Conservation (phyloP, 108 stramenopile species). For the Skeletonema potamos region DNA sequence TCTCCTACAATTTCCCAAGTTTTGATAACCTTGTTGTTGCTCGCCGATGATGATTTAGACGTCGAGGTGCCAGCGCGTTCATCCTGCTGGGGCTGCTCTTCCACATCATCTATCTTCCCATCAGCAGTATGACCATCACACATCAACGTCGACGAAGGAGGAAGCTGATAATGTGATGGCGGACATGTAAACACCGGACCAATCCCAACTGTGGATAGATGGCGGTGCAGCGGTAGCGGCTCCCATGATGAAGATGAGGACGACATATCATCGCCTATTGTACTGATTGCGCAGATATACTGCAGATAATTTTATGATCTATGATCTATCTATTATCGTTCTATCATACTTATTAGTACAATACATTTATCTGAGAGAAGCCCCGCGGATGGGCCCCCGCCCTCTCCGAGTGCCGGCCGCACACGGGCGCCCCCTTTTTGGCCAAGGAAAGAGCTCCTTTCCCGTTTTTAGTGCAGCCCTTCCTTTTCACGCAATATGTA, state of each 20-base stretch:
- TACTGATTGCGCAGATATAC: too few species aligned
- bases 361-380: too few species aligned
- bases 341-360: too few species aligned
- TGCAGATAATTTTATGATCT: too few species aligned
- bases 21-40: neutral
- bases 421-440: too few species aligned
- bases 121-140: neutral
- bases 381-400: too few species aligned
- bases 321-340: too few species aligned
- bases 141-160: constrained; percentile 9
- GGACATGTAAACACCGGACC: constrained; percentile 60
- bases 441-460: too few species aligned
- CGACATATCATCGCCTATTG: neutral
- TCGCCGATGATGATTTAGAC: neutral
- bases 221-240: constrained; percentile 20
- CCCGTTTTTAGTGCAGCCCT: too few species aligned
- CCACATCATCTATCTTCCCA: neutral
- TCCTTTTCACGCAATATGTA: too few species aligned
- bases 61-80: neutral
- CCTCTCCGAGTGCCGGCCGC: too few species aligned
- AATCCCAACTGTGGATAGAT: constrained; percentile 74
- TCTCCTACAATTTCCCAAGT: constrained; percentile 74
- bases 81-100: neutral
- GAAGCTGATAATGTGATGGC: constrained; percentile 44
- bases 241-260: neutral